Percentiles rank a stretch among this genome's conserved stretches.
phyloP scores from a whole-genome alignment of 2,329 filamentous ascomycete species.

The Verticillium longisporum region DNA sequence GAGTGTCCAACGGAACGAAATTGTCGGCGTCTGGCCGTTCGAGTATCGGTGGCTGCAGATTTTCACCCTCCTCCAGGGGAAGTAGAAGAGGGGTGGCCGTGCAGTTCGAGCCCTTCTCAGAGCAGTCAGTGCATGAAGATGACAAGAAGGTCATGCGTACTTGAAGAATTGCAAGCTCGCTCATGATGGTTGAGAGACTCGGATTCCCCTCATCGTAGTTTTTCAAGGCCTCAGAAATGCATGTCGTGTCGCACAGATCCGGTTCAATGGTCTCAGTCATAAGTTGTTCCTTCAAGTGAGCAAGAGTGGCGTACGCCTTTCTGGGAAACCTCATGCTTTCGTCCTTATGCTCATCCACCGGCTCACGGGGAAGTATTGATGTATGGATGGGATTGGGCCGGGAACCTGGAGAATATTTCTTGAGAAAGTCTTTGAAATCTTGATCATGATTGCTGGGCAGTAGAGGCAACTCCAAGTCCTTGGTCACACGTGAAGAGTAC shows the following conservation, averaged over 20 bases:
- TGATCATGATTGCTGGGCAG: slow-evolving; percentile 3
- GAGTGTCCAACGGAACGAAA: slow-evolving; percentile 22
- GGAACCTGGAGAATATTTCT: neutral
- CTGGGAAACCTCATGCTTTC: slow-evolving; percentile 7
- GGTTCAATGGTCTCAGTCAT: slow-evolving; percentile 4
- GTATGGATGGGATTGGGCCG: slow-evolving; percentile 3
- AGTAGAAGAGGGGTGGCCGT: neutral
- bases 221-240: too few species aligned
- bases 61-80: slow-evolving; percentile 1
- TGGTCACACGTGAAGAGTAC: neutral
- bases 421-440: slow-evolving; percentile 2
- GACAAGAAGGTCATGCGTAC: neutral
- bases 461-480: slow-evolving; percentile 5
- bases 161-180: neutral
- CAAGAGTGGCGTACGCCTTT: slow-evolving; percentile 3
- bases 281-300: slow-evolving; percentile 3
- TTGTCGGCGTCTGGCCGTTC: slow-evolving; percentile 12
- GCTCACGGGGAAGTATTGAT: slow-evolving; percentile 4
- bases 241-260: too few species aligned
- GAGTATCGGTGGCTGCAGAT: slow-evolving; percentile 14
- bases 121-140: neutral
- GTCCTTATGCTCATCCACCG: slow-evolving; percentile 8
- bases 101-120: neutral
- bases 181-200: neutral
- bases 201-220: too few species aligned